Evolutionary conservation across 176 grass and related monocot genomes (phyloP).

Genomic region (Tillandsia fasciculata): DNA sequence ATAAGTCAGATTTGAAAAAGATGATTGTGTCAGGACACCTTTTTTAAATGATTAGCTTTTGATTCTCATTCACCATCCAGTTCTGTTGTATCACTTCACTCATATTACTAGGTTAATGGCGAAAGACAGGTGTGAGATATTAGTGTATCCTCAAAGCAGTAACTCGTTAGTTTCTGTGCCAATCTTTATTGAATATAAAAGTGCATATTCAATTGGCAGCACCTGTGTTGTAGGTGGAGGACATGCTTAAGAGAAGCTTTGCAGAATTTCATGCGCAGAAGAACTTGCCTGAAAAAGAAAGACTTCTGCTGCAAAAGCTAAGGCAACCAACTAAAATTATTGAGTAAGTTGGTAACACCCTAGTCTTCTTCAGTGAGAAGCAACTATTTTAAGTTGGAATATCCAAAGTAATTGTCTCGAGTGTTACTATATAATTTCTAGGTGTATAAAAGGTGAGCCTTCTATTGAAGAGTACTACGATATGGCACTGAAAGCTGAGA

Average conservation of each 20-base stretch:
- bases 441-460: conserved; percentile 95
- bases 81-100: not conserved
- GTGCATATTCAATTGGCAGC: conserved; percentile 1
- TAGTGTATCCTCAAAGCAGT: too few relatives aligned
- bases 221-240: conserved; percentile 61
- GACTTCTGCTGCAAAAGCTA: conserved; percentile 70
- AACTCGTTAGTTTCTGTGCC: too few relatives aligned
- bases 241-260: conserved; percentile 99
- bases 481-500: conserved; percentile 57
- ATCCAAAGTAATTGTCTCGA: not conserved
- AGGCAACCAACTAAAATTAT: conserved; percentile 60
- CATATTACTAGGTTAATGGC: not conserved
- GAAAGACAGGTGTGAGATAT: too few relatives aligned
- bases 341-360: conserved; percentile 40
- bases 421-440: conserved; percentile 28
- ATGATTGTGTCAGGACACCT: not conserved
- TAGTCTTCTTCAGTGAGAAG: not conserved
- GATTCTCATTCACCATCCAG: not conserved
- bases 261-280: conserved; percentile 94
- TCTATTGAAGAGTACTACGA: conserved; percentile 85
- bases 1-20: not conserved
- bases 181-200: too few relatives aligned
- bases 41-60: not conserved
- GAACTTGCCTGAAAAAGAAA: conserved; percentile 93
- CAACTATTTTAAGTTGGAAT: too few relatives aligned